Conservation (phyloP, 2,329 filamentous ascomycete genomes). For the Fusarium sp. region DNA sequence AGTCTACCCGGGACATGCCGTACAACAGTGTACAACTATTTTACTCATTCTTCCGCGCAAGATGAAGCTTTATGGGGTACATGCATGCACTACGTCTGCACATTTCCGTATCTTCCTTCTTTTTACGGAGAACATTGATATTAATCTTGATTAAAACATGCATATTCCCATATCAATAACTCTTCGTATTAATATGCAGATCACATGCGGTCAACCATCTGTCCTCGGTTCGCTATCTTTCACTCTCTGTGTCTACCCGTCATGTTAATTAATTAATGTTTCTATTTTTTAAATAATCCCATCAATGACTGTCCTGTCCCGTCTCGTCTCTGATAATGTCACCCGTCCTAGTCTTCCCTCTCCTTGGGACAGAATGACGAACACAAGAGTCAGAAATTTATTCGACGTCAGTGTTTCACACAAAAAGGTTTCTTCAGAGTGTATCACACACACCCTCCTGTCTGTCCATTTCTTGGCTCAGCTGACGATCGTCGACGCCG, state of each 20-base stretch:
- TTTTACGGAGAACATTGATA: background rate
- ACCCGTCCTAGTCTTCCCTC: conserved; percentile 14
- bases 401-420: conserved; percentile 31
- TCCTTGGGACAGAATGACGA: background rate
- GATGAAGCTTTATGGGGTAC: background rate
- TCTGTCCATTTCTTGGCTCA: background rate
- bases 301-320: background rate
- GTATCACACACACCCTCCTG: background rate
- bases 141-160: background rate
- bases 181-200: conserved; percentile 30
- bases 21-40: background rate
- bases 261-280: background rate
- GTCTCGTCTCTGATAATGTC: background rate
- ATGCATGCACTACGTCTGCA: background rate
- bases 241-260: background rate
- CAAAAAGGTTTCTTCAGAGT: background rate
- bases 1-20: background rate
- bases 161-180: background rate
- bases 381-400: background rate
- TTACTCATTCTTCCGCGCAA: background rate
- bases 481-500: conserved; percentile 1
- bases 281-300: background rate
- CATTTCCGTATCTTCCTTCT: background rate
- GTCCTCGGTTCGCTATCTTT: background rate
- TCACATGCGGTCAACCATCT: conserved; percentile 21